Base-by-base conservation (phyloP, 352 stramenopile species). In the Saprolegnia parasitica region DNA sequence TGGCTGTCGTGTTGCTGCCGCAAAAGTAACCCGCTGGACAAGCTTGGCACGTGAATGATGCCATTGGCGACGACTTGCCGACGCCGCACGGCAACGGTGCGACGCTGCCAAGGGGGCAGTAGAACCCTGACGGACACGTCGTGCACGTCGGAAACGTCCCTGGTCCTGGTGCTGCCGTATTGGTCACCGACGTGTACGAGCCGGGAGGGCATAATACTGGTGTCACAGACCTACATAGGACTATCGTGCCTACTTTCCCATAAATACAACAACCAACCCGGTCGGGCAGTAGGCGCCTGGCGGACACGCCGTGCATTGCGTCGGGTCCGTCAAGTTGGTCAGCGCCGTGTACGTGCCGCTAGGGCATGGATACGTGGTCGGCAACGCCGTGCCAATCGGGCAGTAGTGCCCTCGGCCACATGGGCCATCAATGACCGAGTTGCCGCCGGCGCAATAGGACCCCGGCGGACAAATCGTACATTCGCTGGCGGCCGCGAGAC, bases 351-450 rank as follows among this genome's bases (percentile, higher is more conserved):
- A 97, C 2, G 79, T 95, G 20, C 92, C 92, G 4, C 77, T 87
- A 23, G 88, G 88, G 46, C 92, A 97, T 15, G 87, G 89, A 46
- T 84, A 95, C 47, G 83, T 78, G 6, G 78, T 88, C 6, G 78
- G 70, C 0, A 77, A 83, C 6, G 77, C 72, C 1, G 92, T 96
- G 16, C 78, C 81, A 18, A 95, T 74, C 13, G 89, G 90, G 72
- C 93, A 98, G 67, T 96, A 98, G 71, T 98, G 77, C 0, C 93
- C 93, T 0, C 87, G 58, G 42, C 79, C 81, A 70, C 86, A 94
- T 40, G 63, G 76, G 15, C 84, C 86, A 56, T 94, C 86, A 39
- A 93, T 81, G 50, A 77, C 83, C 1, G 80, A 84, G 39, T 92
- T 93, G 5, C 79, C 87, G 21, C 88, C 90, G 42, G 80, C 75